Evolutionary conservation across 331 rosid species (phyloP).

Genomic region (Pyrus hybrid): DNA sequence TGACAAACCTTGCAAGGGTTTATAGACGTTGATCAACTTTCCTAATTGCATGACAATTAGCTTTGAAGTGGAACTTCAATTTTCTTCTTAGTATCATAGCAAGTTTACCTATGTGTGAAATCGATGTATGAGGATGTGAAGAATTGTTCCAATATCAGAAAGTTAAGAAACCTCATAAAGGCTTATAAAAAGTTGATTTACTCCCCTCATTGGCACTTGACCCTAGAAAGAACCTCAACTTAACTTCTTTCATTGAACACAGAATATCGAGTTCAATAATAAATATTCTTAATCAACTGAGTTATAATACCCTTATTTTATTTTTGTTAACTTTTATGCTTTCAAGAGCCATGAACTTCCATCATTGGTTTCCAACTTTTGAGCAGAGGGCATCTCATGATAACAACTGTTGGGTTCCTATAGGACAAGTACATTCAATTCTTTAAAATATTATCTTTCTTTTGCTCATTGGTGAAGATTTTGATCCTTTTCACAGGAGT

Average conservation of each 20-base stretch:
- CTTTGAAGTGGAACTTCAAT: too few species aligned
- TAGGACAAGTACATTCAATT: constrained; percentile 6
- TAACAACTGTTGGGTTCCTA: background rate
- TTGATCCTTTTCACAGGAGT: background rate
- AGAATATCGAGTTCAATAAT: too few species aligned
- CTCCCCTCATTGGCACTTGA: background rate
- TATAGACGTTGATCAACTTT: too few species aligned
- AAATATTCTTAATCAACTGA: too few species aligned
- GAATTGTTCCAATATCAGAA: background rate
- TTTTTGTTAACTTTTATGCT: background rate
- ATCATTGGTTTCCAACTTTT: constrained; percentile 19
- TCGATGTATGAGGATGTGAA: background rate
- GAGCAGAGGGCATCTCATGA: constrained; percentile 10
- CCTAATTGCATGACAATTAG: background rate
- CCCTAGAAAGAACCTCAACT: background rate
- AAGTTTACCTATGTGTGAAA: background rate
- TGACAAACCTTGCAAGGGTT: background rate
- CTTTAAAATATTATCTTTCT: background rate
- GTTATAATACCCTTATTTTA: background rate
- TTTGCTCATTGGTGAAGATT: constrained; percentile 5
- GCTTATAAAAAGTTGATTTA: background rate
- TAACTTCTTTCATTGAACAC: background rate
- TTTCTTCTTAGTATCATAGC: background rate
- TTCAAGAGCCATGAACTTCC: constrained; percentile 15
- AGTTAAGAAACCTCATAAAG: background rate